A percentile compares a stretch with the other conserved stretches of the same genome.
phyloP scores from a whole-genome alignment of 208 protist species.

The Tritrichomonas foetus region DNA sequence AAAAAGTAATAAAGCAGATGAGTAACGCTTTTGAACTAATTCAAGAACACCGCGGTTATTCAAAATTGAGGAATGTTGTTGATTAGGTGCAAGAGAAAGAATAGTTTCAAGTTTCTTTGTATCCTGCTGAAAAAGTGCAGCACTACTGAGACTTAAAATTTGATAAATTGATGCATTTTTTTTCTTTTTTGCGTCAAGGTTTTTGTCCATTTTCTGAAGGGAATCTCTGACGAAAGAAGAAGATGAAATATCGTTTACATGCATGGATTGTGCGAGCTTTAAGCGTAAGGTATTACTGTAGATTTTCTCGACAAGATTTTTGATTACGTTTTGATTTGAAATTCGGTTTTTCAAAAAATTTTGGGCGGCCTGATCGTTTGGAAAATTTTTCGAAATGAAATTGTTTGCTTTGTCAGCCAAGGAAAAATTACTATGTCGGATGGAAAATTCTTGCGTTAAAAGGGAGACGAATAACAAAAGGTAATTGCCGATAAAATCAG shows the following conservation, averaged over 20 bases:
- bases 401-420: neutral
- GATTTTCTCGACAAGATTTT: neutral
- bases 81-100: neutral
- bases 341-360: neutral
- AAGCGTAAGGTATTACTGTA: neutral
- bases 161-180: neutral
- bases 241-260: neutral
- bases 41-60: constrained; percentile 27
- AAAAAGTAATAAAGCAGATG: neutral
- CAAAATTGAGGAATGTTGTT: neutral
- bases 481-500: neutral
- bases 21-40: neutral
- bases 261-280: neutral
- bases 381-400: neutral
- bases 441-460: neutral
- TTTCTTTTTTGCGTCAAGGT: neutral
- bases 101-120: neutral
- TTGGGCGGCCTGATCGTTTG: neutral
- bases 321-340: neutral
- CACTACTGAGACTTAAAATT: neutral
- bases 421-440: neutral
- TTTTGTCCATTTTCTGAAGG: neutral
- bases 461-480: neutral
- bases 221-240: neutral
- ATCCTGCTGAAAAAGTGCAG: neutral